Conservation (phyloP, 768 basidiomycete genomes). For the Boletus vinaceobasis region DNA sequence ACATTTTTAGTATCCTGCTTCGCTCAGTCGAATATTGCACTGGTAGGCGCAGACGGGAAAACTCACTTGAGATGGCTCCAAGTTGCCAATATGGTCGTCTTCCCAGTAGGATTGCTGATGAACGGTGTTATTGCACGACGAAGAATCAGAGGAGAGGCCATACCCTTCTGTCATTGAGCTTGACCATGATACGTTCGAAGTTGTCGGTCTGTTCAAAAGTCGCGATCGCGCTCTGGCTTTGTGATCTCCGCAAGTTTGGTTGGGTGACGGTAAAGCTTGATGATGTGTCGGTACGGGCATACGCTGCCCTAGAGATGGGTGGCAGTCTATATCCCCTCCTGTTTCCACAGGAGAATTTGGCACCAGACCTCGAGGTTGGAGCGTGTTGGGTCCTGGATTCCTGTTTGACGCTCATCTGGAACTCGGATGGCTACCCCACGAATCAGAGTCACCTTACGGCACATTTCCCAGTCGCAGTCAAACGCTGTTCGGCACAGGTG, state of each 20-base stretch:
- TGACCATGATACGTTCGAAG: background rate
- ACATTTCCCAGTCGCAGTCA: background rate
- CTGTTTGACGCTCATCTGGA: conserved; percentile 12
- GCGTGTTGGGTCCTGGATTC: conserved; percentile 5
- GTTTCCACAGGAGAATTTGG: background rate
- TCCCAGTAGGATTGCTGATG: conserved; percentile 7
- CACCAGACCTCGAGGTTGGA: conserved; percentile 13
- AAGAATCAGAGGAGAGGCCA: background rate
- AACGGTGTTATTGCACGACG: conserved; percentile 9
- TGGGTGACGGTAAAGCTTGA: background rate
- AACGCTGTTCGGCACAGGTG: background rate
- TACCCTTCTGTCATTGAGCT: conserved; percentile 12
- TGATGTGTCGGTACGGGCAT: background rate
- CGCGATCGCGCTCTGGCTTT: conserved; percentile 1
- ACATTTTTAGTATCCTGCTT: conserved; percentile 30
- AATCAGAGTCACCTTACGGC: conserved; percentile 2
- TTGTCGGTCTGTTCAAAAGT: background rate
- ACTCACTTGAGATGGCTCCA: conserved; percentile 10
- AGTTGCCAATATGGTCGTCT: background rate
- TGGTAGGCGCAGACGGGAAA: background rate
- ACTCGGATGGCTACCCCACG: background rate
- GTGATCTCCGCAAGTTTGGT: background rate
- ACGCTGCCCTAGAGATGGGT: background rate
- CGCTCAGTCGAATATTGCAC: background rate
- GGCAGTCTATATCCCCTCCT: conserved; percentile 16